Evolutionary conservation across 2,329 filamentous ascomycete genomes (phyloP).

Genomic region (Penicillium sp.): DNA sequence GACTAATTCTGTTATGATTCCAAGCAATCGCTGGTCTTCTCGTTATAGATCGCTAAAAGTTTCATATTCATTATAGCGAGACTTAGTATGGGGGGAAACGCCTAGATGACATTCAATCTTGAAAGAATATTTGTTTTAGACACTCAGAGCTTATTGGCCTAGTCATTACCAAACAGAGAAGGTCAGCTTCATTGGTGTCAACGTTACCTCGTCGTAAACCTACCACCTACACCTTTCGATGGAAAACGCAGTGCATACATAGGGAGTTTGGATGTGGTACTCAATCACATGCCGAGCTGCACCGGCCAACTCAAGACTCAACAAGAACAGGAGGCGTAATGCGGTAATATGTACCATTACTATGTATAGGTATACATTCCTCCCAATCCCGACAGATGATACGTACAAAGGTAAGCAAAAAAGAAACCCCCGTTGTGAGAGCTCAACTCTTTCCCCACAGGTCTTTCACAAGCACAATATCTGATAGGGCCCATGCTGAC

Average conservation of each 20-base stretch:
- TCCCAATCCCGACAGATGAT: not conserved
- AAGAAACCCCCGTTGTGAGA: not conserved
- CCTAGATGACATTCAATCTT: not conserved
- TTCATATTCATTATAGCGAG: rapidly evolving
- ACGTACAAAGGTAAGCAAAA: not conserved
- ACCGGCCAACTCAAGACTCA: not conserved
- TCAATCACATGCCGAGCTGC: not conserved
- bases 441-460: not conserved
- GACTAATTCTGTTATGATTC: not conserved
- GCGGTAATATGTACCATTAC: not conserved
- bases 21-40: not conserved
- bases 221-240: not conserved
- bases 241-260: not conserved
- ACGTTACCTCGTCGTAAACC: not conserved
- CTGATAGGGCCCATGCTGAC: not conserved
- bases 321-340: not conserved
- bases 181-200: too few species aligned
- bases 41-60: not conserved
- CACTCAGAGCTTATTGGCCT: not conserved
- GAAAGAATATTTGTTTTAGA: not conserved
- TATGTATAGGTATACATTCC: not conserved
- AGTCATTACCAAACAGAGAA: not conserved
- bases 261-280: not conserved
- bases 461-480: not conserved
- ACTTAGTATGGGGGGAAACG: rapidly evolving